These are phyloP conservation scores for Rhododendron ovatum DNA, from an alignment of 148 eudicot species.

Conservation along the genomic window DNA sequence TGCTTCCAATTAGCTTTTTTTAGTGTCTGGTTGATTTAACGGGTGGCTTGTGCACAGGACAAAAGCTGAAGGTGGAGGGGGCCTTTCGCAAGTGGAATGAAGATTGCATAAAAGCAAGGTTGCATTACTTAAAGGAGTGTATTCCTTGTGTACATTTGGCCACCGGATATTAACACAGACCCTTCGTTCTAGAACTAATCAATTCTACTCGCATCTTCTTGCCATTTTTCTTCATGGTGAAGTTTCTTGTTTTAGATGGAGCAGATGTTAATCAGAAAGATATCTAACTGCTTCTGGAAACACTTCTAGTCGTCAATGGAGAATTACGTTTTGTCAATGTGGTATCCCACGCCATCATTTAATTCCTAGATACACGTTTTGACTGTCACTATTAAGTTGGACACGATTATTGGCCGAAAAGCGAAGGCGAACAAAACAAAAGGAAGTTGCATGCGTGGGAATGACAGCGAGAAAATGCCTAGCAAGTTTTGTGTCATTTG, in stretches of 20 bases:
- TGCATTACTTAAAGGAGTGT: not conserved
- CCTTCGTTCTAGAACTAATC: not conserved
- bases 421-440: not conserved
- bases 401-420: not conserved
- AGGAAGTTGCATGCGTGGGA: not conserved
- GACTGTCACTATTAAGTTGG: not conserved
- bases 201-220: not conserved
- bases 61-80: slow-evolving; percentile 18
- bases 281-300: not conserved
- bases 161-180: not conserved
- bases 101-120: not conserved
- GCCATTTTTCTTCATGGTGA: not conserved
- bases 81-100: slow-evolving; percentile 20
- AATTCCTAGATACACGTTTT: not conserved
- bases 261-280: not conserved
- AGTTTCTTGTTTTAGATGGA: not conserved
- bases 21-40: not conserved
- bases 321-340: not conserved
- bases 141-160: slow-evolving; percentile 1
- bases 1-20: not conserved
- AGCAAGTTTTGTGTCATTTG: not conserved
- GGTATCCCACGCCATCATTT: not conserved
- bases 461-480: not conserved
- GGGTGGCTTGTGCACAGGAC: slow-evolving; percentile 9
- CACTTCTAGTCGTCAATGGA: not conserved